phyloP scores from a whole-genome alignment of 345 rosid genomes.

The Eucalyptus lansdowneana region DNA sequence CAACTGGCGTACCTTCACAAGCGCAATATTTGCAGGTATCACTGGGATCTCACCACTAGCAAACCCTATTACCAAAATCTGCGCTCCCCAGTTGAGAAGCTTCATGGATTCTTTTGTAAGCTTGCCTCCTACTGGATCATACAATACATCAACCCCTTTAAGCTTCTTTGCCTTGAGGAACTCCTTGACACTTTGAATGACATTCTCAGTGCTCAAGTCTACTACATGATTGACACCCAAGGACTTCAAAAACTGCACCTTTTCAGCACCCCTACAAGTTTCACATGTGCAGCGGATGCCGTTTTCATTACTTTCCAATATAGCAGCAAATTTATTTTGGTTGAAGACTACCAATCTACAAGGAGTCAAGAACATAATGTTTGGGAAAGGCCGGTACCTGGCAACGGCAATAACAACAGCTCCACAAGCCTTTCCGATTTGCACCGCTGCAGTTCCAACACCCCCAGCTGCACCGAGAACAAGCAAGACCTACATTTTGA shows the following conservation, averaged over 20 bases:
- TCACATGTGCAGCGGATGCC: not conserved
- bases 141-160: conserved; percentile 75
- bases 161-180: conserved; percentile 67
- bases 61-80: conserved; percentile 80
- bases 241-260: conserved; percentile 58
- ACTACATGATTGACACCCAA: conserved; percentile 82
- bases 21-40: conserved; percentile 83
- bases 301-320: not conserved
- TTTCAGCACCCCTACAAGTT: conserved; percentile 52
- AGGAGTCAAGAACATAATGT: not conserved
- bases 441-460: conserved; percentile 89
- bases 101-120: conserved; percentile 60
- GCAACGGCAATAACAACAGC: conserved; percentile 84
- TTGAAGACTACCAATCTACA: not conserved
- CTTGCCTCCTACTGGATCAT: conserved; percentile 92
- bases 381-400: conserved; percentile 25
- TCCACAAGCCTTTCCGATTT: conserved; percentile 82
- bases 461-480: conserved; percentile 99
- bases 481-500: conserved; percentile 50
- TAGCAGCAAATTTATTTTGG: not conserved
- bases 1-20: conserved; percentile 53
- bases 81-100: conserved; percentile 92
- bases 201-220: conserved; percentile 48
- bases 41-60: conserved; percentile 86
- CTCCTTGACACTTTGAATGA: conserved; percentile 57